Percentiles rank a stretch among this genome's conserved stretches.
These are phyloP conservation scores for Avena eriantha DNA, from an alignment of 176 grass and related monocot genomes.

Conservation along the genomic window DNA sequence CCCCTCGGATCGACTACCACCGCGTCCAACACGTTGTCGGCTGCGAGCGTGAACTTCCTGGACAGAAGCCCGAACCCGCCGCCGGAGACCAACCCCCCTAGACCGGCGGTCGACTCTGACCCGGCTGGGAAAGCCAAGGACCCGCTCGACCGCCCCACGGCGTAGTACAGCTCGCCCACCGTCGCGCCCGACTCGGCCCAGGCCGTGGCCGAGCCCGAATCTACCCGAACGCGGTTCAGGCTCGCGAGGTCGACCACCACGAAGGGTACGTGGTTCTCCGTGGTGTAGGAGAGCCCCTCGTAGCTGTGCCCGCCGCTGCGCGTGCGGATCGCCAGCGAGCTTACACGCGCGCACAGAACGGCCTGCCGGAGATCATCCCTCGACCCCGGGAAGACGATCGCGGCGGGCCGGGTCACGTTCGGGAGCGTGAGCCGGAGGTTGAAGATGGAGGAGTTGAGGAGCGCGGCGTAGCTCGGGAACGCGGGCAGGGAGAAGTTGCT, in stretches of 20 bases:
- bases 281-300: conserved; percentile 75
- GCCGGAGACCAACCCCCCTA: conserved; percentile 55
- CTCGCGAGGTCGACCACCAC: conserved; percentile 57
- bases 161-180: conserved; percentile 66
- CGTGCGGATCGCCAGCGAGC: conserved; percentile 58
- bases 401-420: conserved; percentile 36
- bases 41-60: conserved; percentile 54
- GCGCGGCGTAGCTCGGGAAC: conserved; percentile 37
- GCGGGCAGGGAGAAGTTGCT: conserved; percentile 60
- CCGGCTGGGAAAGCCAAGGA: conserved; percentile 62
- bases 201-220: conserved; percentile 34
- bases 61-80: conserved; percentile 72
- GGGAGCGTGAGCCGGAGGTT: conserved; percentile 61
- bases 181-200: conserved; percentile 72
- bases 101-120: conserved; percentile 60
- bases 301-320: conserved; percentile 82
- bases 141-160: conserved; percentile 29
- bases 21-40: conserved; percentile 70
- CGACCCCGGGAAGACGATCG: conserved; percentile 52
- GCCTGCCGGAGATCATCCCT: conserved; percentile 39
- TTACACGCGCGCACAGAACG: conserved; percentile 24
- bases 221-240: conserved; percentile 55
- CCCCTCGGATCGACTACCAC: conserved; percentile 49
- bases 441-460: conserved; percentile 64
- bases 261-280: conserved; percentile 47